Base-by-base conservation (phyloP, 106 monocot genomes). In the Dendrobium huoshanense region DNA sequence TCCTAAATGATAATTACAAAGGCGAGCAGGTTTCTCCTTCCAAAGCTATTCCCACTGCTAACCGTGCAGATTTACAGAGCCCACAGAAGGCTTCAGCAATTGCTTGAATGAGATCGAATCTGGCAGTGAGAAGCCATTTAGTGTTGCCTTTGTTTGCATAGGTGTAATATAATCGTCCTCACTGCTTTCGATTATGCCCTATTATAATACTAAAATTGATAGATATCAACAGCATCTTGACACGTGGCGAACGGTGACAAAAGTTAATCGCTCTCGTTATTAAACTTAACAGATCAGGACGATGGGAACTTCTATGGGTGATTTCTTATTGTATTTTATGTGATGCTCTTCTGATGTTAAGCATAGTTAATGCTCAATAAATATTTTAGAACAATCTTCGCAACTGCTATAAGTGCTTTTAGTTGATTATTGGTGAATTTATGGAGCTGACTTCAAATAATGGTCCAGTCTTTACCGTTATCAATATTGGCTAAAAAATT, bases 11-110 rank as follows among this genome's bases (percentile, higher is more conserved):
- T 7, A 74, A 41, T 74, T 17, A 74, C 17, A 74, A 74, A 74
- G 74, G 43, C 43, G 74, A 74, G 8, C 41, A 74, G 74, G 41
- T 74, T 74, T 74, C 74, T 19, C 43, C 74, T 7, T 74, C 43
- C 74, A 22, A 74, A 41, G 42, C 20, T 44, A 44, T 74, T 41
- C 43, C 74, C 4, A 43, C 19, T 44, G 74, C 43, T 0, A 74
- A 74, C 19, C 20, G 6, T 10, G 42, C 6, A 43, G 74, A 41
- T 42, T 44, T 74, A 43, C 41, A 41, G 43, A 74, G 44, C 43
- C 41, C 43, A 44, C 42, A 74, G 42, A 42, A 74, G 74, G 74
- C 74, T 74, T 24, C 74, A 16, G 41, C 74, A 44, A 20, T 44
- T 74, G 74, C 44, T 74, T 41, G 74, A 70, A 37, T 13, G 70